Conservation (phyloP, 495 filamentous ascomycete genomes). For the Ramalina peruviana region DNA sequence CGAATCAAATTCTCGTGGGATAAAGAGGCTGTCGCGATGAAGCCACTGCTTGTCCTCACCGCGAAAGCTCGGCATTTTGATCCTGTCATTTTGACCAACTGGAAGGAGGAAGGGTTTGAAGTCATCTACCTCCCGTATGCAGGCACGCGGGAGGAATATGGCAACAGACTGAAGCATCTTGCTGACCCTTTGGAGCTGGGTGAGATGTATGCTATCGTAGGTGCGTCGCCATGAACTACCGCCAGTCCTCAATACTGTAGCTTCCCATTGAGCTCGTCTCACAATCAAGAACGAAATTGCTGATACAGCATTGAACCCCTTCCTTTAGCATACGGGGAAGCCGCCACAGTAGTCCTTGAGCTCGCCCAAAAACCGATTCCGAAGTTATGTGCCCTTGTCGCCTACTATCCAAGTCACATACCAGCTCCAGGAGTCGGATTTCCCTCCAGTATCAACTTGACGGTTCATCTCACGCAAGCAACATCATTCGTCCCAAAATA, state of each 20-base stretch:
- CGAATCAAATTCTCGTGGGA: not conserved
- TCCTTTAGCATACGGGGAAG: slow-evolving; percentile 39
- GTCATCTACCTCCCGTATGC: slow-evolving; percentile 46
- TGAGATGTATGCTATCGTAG: slow-evolving; percentile 36
- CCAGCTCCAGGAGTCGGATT: slow-evolving; percentile 35
- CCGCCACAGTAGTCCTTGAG: slow-evolving; percentile 42
- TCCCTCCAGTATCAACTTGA: slow-evolving; percentile 32
- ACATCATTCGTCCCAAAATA: slow-evolving; percentile 8
- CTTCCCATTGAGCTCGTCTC: not conserved
- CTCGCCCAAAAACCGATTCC: slow-evolving; percentile 36
- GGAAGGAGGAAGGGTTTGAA: slow-evolving; percentile 54
- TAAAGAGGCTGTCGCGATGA: not conserved
- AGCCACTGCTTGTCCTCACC: slow-evolving; percentile 49
- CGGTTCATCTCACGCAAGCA: slow-evolving; percentile 38
- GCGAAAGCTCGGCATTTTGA: slow-evolving; percentile 51
- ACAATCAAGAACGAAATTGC: too few species aligned
- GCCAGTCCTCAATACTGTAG: not conserved
- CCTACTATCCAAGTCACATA: slow-evolving; percentile 46
- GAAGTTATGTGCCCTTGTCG: slow-evolving; percentile 36
- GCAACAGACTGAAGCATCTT: slow-evolving; percentile 28
- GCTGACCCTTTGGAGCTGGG: slow-evolving; percentile 33
- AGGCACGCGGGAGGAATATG: slow-evolving; percentile 39
- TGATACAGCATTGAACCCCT: too few species aligned
- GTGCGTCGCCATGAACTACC: slow-evolving; percentile 17
- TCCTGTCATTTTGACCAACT: slow-evolving; percentile 35